Percentiles rank a stretch among this genome's conserved stretches.
Conservation (phyloP, 805 yeast species). For the Yamadazyma endophytica region DNA sequence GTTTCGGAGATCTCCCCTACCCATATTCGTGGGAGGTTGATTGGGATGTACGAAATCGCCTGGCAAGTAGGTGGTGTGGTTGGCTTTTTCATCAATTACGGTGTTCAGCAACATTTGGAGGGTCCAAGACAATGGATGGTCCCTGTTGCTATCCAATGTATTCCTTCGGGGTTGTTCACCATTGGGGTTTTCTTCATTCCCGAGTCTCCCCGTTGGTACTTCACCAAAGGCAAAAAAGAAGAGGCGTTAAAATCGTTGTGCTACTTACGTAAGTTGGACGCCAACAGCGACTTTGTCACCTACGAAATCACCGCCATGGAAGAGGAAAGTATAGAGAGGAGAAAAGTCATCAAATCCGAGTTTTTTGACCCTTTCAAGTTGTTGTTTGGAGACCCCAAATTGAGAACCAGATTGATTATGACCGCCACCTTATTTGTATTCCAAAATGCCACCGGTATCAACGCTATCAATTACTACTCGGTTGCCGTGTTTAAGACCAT, state of each 20-base stretch:
- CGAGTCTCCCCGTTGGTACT: slow-evolving; percentile 45
- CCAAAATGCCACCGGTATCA: slow-evolving; percentile 46
- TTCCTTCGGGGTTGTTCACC: slow-evolving; percentile 41
- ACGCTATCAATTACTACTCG: slow-evolving; percentile 50
- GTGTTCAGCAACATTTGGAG: slow-evolving; percentile 31
- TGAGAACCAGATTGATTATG: slow-evolving; percentile 31
- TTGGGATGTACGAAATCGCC: slow-evolving; percentile 44
- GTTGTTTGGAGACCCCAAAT: slow-evolving; percentile 21
- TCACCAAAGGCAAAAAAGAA: slow-evolving; percentile 30
- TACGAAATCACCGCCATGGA: slow-evolving; percentile 33
- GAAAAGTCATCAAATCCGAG: slow-evolving; percentile 30
- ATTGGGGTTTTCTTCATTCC: slow-evolving; percentile 34
- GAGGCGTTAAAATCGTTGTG: slow-evolving; percentile 30
- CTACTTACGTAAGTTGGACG: slow-evolving; percentile 36
- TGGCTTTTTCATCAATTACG: slow-evolving; percentile 49
- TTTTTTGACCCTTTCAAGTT: slow-evolving; percentile 36
- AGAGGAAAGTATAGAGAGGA: slow-evolving; percentile 19
- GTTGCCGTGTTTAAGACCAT: slow-evolving; percentile 46
- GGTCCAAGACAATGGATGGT: slow-evolving; percentile 41
- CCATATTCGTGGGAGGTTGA: slow-evolving; percentile 40
- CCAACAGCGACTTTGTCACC: slow-evolving; percentile 34
- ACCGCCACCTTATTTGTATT: slow-evolving; percentile 36
- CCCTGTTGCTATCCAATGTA: slow-evolving; percentile 43
- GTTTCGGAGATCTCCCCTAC: slow-evolving; percentile 44
- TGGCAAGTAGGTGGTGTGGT: slow-evolving; percentile 47